These are phyloP conservation scores for Hypoxylon cercidicola DNA, from an alignment of 495 filamentous ascomycete species.

Conservation along the genomic window DNA sequence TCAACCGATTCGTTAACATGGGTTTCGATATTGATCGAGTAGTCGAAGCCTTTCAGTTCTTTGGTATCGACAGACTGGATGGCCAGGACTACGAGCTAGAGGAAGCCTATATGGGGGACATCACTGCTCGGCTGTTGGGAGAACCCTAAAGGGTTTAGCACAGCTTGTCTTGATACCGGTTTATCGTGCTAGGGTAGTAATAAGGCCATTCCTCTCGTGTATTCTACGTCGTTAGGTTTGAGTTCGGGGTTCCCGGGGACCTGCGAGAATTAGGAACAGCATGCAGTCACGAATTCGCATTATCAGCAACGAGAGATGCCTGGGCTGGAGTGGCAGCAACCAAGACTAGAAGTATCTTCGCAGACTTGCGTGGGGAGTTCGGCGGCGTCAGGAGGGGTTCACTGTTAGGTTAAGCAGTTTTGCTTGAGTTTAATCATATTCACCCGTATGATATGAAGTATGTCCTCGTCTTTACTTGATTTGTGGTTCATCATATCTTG, in stretches of 20 bases:
- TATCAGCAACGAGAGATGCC: not conserved
- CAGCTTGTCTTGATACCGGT: not conserved
- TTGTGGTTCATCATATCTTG: not conserved
- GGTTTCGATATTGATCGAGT: slow-evolving; percentile 92
- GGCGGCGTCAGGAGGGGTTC: slow-evolving; percentile 22
- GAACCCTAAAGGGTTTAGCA: slow-evolving; percentile 58
- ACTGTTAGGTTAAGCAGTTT: slow-evolving; percentile 5
- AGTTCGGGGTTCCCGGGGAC: not conserved
- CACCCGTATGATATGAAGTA: not conserved
- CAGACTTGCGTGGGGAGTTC: slow-evolving; percentile 37
- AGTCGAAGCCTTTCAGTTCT: slow-evolving; percentile 82
- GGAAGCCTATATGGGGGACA: slow-evolving; percentile 87
- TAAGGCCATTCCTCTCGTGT: no score
- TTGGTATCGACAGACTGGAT: slow-evolving; percentile 80
- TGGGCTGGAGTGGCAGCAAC: not conserved
- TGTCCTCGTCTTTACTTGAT: not conserved
- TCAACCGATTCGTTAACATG: slow-evolving; percentile 92
- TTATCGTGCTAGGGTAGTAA: no score
- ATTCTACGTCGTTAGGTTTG: no score
- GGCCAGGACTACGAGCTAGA: slow-evolving; percentile 86
- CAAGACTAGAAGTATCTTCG: slow-evolving; percentile 28
- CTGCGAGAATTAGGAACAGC: slow-evolving; percentile 7
- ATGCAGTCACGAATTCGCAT: slow-evolving; percentile 11
- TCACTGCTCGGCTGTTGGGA: slow-evolving; percentile 84
- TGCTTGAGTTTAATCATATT: slow-evolving; percentile 19